Conservation (phyloP, 2,329 filamentous ascomycete species). For the Alternaria novae-zelandiae region DNA sequence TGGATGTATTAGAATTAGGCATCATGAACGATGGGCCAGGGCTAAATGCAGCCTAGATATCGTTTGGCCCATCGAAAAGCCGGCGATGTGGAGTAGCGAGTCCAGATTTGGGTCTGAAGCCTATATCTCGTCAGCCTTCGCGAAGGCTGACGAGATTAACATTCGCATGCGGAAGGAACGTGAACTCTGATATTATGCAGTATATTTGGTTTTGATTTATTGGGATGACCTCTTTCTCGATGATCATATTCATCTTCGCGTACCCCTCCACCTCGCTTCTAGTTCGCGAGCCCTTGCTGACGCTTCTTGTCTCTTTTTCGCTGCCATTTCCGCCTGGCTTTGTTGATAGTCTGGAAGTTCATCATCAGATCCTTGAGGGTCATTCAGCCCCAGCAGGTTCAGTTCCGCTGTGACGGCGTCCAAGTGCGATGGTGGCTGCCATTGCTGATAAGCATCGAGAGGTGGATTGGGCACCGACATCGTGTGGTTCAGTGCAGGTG, state of each 20-base stretch:
- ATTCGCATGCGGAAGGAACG: background rate
- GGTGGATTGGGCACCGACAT: constrained; percentile 8
- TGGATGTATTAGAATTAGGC: background rate
- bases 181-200: background rate
- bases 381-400: constrained; percentile 38
- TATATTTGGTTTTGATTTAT: background rate
- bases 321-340: constrained; percentile 55
- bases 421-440: constrained; percentile 27
- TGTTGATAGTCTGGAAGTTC: constrained; percentile 56
- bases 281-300: constrained; percentile 53
- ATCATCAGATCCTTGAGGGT: constrained; percentile 39
- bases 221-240: background rate
- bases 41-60: background rate
- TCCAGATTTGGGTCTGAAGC: background rate
- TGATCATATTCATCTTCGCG: constrained; percentile 5
- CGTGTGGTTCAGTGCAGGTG: constrained; percentile 13
- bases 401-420: constrained; percentile 38
- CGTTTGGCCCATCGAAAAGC: background rate
- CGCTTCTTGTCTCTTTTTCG: constrained; percentile 49
- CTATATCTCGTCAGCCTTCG: background rate
- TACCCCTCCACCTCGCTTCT: constrained; percentile 51
- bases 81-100: background rate
- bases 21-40: background rate
- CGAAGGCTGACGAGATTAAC: background rate
- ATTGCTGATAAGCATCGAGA: constrained; percentile 18